Base-by-base conservation (phyloP, 164 flowering plant genomes). In the Umbellularia californica region DNA sequence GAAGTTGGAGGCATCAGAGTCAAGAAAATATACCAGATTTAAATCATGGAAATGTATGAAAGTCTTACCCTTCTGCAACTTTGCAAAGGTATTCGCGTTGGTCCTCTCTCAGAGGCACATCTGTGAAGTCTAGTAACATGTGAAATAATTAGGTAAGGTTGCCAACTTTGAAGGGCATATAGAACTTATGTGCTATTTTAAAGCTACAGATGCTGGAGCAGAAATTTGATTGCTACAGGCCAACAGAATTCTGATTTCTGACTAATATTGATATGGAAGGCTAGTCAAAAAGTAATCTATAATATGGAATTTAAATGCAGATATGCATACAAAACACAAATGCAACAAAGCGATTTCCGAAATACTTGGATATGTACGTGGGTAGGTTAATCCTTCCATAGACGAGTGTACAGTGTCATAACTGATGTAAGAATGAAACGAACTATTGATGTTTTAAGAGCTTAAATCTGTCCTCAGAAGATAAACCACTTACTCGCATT, bases 21-120 rank as follows among this genome's bases (percentile, higher is more conserved):
- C 35, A 60, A 15, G 64, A 72, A 4, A 41, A 72, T 27, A 51
- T 58, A 12, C 5, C 0, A 1, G 15, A 30, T 41, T 3, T 12
- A 72, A 63, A 64, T 41, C 30, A 68, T 65, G 63, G 19, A 58
- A 25, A 30, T 66, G 69, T 15, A 30, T 66, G 50, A 70, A 20
- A 2, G 17, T 73, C 84, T 84, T 88, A 94, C 98, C 98, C 97
- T 60, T 95, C 97, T 0, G 95, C 99, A 64, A 83, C 77, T 86
- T 95, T 91, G 83, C 99, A 93, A 25, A 95, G 97, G 80, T 90
- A 91, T 77, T 81, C 93, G 33, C 87, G 79, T 75, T 95, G 99
- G 81, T 95, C 99, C 5, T 92, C 99, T 84, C 97, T 90, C 75
- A 95, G 76, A 24, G 97, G 94, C 74, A 95, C 97, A 75, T 95